Evolutionary conservation across 202 grass and related monocot genomes (phyloP).

Genomic region (Saccharum hybrid): DNA sequence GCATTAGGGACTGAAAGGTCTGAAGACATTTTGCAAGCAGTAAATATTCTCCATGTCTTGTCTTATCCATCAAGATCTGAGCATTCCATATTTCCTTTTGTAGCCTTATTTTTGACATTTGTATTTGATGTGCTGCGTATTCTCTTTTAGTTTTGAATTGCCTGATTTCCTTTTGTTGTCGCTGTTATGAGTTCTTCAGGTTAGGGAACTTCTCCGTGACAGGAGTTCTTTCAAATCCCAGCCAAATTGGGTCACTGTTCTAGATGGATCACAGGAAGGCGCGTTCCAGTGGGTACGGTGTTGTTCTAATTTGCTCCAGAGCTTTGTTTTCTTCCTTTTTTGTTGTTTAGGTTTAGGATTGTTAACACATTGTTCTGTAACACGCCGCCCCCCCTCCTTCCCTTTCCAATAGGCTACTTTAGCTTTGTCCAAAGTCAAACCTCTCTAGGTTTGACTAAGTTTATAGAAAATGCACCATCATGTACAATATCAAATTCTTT

Average conservation of each 20-base stretch:
- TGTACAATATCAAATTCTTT: neutral
- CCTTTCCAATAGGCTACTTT: neutral
- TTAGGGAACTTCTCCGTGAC: conserved; percentile 81
- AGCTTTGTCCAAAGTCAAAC: too few species aligned
- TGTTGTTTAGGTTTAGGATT: conserved; percentile 16
- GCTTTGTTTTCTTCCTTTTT: conserved; percentile 28
- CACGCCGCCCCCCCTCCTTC: too few species aligned
- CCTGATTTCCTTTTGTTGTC: conserved; percentile 15
- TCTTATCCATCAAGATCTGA: conserved; percentile 35
- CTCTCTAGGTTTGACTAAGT: too few species aligned
- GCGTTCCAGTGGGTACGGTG: conserved; percentile 88
- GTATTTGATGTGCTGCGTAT: conserved; percentile 11
- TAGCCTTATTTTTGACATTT: conserved; percentile 29
- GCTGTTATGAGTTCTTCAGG: conserved; percentile 54
- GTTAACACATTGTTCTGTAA: neutral
- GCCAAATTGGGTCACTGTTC: conserved; percentile 86
- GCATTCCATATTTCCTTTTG: conserved; percentile 29
- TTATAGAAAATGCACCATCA: too few species aligned
- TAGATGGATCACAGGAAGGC: conserved; percentile 96
- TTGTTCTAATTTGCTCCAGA: conserved; percentile 35
- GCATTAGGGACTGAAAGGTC: conserved; percentile 79
- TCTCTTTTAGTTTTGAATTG: conserved; percentile 12
- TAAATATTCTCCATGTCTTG: conserved; percentile 54
- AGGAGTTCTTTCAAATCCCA: conserved; percentile 92
- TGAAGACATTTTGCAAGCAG: conserved; percentile 94